These are phyloP conservation scores for Trichoderma atrobrunneum DNA, from an alignment of 2,329 filamentous ascomycete genomes.

Conservation along the genomic window DNA sequence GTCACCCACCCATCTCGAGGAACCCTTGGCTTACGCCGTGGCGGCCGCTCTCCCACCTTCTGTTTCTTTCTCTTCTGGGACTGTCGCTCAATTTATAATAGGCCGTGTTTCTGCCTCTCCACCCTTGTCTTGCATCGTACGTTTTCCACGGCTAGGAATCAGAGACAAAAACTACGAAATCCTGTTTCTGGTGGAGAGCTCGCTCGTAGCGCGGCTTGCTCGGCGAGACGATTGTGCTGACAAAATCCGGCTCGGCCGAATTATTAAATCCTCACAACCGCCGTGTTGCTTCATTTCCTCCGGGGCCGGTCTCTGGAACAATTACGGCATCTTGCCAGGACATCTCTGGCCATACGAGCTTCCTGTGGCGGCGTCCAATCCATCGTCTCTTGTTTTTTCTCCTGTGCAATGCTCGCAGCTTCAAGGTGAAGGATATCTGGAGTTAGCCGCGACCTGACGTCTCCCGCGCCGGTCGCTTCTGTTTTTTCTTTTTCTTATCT, in stretches of 20 bases:
- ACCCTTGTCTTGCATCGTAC: background rate
- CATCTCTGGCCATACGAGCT: background rate
- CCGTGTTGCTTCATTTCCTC: background rate
- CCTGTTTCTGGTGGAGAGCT: background rate
- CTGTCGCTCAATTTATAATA: background rate
- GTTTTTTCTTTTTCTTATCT: background rate
- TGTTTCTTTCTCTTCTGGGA: background rate
- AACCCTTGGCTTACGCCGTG: background rate
- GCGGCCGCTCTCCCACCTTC: background rate
- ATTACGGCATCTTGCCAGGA: background rate
- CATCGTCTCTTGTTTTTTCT: background rate
- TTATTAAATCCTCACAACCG: constrained; percentile 13
- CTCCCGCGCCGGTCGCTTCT: background rate
- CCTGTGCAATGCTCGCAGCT: constrained; percentile 13
- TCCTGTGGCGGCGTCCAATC: background rate
- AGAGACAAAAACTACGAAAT: background rate
- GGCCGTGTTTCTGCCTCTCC: background rate
- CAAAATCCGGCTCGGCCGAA: constrained; percentile 10
- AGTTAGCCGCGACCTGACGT: background rate
- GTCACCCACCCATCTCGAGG: constrained; percentile 1
- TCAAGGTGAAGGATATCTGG: background rate
- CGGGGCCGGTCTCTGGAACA: constrained; percentile 12
- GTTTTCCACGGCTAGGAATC: background rate
- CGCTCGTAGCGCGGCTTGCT: constrained; percentile 6
- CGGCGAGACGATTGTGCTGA: constrained; percentile 12